Evolutionary conservation across 306 rosid genomes (phyloP).

Genomic region (Lotus japonicus): DNA sequence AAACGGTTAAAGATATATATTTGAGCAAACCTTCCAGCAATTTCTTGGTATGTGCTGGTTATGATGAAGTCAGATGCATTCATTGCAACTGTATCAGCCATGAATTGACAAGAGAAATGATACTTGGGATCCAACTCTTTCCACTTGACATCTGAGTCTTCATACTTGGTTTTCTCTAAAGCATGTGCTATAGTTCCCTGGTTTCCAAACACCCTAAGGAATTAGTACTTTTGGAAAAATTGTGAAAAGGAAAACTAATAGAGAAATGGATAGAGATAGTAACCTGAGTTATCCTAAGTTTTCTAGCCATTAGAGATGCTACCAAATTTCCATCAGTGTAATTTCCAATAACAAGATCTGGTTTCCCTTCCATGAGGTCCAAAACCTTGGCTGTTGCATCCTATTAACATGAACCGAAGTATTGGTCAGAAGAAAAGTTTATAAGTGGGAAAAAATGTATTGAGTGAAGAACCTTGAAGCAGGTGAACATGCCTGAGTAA

Average conservation of each 20-base stretch:
- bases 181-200: conserved; percentile 95
- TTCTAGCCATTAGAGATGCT: conserved; percentile 78
- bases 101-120: conserved; percentile 93
- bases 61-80: conserved; percentile 88
- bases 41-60: conserved; percentile 92
- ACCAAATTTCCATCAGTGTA: conserved; percentile 91
- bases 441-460: neutral
- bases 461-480: neutral
- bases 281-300: conserved; percentile 85
- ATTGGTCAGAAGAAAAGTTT: neutral
- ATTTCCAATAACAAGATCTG: conserved; percentile 82
- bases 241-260: neutral
- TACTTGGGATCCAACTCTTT: conserved; percentile 83
- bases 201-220: neutral
- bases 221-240: conserved; percentile 9
- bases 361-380: conserved; percentile 67
- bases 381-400: conserved; percentile 66
- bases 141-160: conserved; percentile 88
- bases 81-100: conserved; percentile 83
- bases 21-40: conserved; percentile 80
- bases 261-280: neutral
- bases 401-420: conserved; percentile 25
- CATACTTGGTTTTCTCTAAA: conserved; percentile 87
- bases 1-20: neutral
- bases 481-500: conserved; percentile 47